Base-by-base conservation (phyloP, 2,329 filamentous ascomycete species). In the Didymella arachidicola region DNA sequence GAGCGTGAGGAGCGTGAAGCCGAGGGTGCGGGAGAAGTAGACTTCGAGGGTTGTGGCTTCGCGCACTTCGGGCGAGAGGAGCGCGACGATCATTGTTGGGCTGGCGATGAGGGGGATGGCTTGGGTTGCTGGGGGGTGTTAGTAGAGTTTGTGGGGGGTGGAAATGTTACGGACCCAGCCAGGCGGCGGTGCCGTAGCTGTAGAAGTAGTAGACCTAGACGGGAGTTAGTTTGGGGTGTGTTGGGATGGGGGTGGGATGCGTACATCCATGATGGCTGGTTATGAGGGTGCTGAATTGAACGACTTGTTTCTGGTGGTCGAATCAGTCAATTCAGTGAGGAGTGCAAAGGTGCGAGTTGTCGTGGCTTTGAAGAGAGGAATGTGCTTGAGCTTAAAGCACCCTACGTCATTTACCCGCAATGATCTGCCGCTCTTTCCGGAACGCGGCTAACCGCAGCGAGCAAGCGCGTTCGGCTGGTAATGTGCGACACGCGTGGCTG, bases 21-120 rank as follows among this genome's bases (percentile, higher is more conserved):
- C 91, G 1, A 92, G 83, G 27, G 84, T 86, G 41, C 90, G 89
- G 50, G 87, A 87, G 74, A 93, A 88, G 82, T 94, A 94, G 55
- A 85, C 78, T 76, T 93, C 89, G 30, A 92, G 80, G 25, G 78
- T 77, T 54, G 83, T 82, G 53, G 83, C 77, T 63, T 83, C 80
- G 60, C 83, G 82, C 38, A 83, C 80, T 63, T 88, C 84, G 49
- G 83, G 82, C 3, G 83, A 82, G 34, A 88, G 81, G 60, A 89
- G 76, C 11, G 84, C 80, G 54, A 86, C 80, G 22, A 90, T 85
- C 65, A 90, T 80, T 26, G 83, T 85, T 0, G 88, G 88, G 6
- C 84, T 82, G 5, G 83, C 66, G 53, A 89, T 81, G 59, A 90
- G 79, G 0, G 86, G 81, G 11, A 86, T 63, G 8, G 79, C 72